These are phyloP conservation scores for Fraxinus xanthoxyloides DNA, from an alignment of 305 asterid genomes.

Conservation along the genomic window DNA sequence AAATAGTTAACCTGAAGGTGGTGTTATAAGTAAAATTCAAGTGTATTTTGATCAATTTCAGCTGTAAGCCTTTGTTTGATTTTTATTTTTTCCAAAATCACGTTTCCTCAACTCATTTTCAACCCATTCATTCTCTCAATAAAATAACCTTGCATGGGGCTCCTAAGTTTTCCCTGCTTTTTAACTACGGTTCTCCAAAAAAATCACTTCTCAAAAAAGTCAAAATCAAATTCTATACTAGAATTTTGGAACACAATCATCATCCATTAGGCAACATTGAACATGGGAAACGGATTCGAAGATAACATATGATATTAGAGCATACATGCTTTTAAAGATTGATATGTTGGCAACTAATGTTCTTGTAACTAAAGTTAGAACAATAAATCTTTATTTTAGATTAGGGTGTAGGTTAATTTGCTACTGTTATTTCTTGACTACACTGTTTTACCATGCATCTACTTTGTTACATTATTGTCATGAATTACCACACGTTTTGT, in stretches of 20 bases:
- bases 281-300: not conserved
- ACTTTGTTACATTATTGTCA: not conserved
- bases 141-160: not conserved
- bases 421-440: not conserved
- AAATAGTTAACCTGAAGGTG: not conserved
- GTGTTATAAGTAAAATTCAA: conserved; percentile 21
- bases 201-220: not conserved
- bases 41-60: not conserved
- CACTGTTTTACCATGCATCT: not conserved
- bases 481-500: not conserved
- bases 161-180: not conserved
- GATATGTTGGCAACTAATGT: not conserved
- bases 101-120: not conserved
- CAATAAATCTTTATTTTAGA: not conserved
- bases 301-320: not conserved
- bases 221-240: not conserved
- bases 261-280: not conserved
- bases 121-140: not conserved
- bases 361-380: not conserved
- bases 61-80: not conserved
- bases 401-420: not conserved
- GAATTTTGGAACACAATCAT: not conserved
- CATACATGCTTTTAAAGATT: not conserved
- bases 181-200: not conserved
- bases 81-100: not conserved